Evolutionary conservation across 208 protist species (phyloP).

Genomic region (Vickermania ingenoplastis): DNA sequence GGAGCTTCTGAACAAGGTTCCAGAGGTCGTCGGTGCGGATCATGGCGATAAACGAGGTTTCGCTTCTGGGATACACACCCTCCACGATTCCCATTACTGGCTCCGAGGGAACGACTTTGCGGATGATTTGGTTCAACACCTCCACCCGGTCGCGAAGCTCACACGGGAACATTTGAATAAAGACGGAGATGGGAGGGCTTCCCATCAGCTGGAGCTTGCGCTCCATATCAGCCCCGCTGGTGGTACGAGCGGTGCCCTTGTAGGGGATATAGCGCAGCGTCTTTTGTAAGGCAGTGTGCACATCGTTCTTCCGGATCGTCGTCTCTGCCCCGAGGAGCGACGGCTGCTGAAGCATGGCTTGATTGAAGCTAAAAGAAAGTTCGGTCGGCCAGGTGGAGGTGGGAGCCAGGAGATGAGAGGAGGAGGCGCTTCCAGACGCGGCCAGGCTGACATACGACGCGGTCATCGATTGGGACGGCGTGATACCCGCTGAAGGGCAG

Average conservation of each 20-base stretch:
- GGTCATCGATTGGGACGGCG: no score
- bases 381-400: no score
- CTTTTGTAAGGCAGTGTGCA: conserved; percentile 17
- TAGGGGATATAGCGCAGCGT: conserved; percentile 1
- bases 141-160: conserved; percentile 47
- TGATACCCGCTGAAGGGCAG: no score
- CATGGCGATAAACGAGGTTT: conserved; percentile 63
- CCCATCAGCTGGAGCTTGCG: conserved; percentile 2
- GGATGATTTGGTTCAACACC: conserved; percentile 61
- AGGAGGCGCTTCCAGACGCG: no score
- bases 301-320: conserved; percentile 6
- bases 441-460: no score
- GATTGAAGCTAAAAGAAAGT: no score
- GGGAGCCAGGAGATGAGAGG: no score
- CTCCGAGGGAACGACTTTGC: conserved; percentile 9
- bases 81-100: conserved; percentile 26
- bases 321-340: no score
- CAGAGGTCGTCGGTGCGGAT: conserved; percentile 39
- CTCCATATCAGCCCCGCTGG: conserved; percentile 6
- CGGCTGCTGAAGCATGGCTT: no score
- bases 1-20: conserved; percentile 47
- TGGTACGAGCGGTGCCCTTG: conserved; percentile 10
- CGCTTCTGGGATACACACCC: conserved; percentile 49
- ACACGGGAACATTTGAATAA: conserved; percentile 80
- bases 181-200: conserved; percentile 24